phyloP scores from a whole-genome alignment of 495 filamentous ascomycete genomes.

The Rostrohypoxylon terebratum region DNA sequence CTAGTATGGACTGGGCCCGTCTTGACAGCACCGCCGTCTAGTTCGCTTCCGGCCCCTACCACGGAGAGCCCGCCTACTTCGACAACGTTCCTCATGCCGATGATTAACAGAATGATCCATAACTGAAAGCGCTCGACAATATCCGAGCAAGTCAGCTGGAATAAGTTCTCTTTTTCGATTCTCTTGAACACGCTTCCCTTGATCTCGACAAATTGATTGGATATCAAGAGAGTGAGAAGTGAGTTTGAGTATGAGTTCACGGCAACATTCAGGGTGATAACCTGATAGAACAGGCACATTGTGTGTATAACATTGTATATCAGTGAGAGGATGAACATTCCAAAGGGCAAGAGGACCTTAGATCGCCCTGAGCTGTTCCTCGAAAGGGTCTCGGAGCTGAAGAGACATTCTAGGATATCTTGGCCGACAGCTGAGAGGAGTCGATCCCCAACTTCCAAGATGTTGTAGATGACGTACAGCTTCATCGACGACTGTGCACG shows the following conservation, averaged over 20 bases:
- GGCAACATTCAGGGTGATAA: conserved; percentile 96
- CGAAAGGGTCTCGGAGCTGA: conserved; percentile 90
- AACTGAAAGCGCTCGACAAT: conserved; percentile 97
- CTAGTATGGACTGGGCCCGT: conserved; percentile 60
- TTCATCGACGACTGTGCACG: conserved; percentile 97
- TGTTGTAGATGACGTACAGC: conserved; percentile 97
- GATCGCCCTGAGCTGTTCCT: conserved; percentile 88
- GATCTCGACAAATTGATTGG: conserved; percentile 98
- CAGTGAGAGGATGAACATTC: conserved; percentile 88
- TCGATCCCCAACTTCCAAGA: conserved; percentile 88
- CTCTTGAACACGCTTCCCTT: conserved; percentile 98
- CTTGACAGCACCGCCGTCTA: conserved; percentile 56
- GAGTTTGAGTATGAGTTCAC: conserved; percentile 99
- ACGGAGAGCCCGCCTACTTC: conserved; percentile 81
- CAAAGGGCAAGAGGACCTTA: conserved; percentile 90
- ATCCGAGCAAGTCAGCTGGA: conserved; percentile 95
- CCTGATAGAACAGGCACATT: conserved; percentile 91
- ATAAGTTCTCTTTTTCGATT: conserved; percentile 96
- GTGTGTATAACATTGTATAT: conserved; percentile 90
- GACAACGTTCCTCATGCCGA: conserved; percentile 93
- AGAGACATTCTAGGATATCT: conserved; percentile 95
- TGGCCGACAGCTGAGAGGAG: conserved; percentile 92
- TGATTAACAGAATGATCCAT: conserved; percentile 96
- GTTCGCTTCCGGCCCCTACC: conserved; percentile 56
- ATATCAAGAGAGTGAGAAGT: conserved; percentile 87